phyloP scores from a whole-genome alignment of 192 early-diverging fungal genomes.

The Backusella westeae region DNA sequence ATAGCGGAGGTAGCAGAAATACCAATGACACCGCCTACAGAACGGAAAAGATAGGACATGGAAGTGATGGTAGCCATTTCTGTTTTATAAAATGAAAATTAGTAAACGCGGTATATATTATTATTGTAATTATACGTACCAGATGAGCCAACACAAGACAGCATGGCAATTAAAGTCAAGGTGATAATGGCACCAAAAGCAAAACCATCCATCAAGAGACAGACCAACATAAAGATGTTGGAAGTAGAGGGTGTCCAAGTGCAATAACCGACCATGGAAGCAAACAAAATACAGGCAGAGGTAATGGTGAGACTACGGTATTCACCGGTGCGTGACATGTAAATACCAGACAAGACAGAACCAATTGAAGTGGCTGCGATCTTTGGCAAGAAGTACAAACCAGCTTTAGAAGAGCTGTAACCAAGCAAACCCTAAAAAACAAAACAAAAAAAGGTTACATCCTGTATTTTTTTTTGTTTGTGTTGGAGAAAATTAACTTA shows the following conservation, averaged over 20 bases:
- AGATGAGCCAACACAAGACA: conserved; percentile 47
- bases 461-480: neutral
- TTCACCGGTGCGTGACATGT: conserved; percentile 37
- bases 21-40: conserved; percentile 57
- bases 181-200: conserved; percentile 56
- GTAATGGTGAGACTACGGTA: conserved; percentile 36
- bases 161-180: conserved; percentile 47
- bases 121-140: conserved; percentile 43
- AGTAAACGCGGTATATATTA: conserved; percentile 38
- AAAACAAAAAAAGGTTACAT: neutral
- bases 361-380: conserved; percentile 23
- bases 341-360: conserved; percentile 26
- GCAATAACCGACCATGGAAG: conserved; percentile 52
- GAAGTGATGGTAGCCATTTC: conserved; percentile 55
- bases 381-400: conserved; percentile 34
- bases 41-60: conserved; percentile 49
- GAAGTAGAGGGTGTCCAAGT: conserved; percentile 52
- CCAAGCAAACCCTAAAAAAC: conserved; percentile 21
- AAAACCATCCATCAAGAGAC: conserved; percentile 49
- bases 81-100: conserved; percentile 46
- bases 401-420: conserved; percentile 24
- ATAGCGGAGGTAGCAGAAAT: conserved; percentile 48
- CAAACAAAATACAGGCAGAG: conserved; percentile 47
- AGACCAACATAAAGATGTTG: conserved; percentile 45
- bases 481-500: neutral